A percentile compares a stretch with the other conserved stretches of the same genome.
These are phyloP conservation scores for Mycena capillaripes DNA, from an alignment of 768 basidiomycete genomes.

Conservation along the genomic window DNA sequence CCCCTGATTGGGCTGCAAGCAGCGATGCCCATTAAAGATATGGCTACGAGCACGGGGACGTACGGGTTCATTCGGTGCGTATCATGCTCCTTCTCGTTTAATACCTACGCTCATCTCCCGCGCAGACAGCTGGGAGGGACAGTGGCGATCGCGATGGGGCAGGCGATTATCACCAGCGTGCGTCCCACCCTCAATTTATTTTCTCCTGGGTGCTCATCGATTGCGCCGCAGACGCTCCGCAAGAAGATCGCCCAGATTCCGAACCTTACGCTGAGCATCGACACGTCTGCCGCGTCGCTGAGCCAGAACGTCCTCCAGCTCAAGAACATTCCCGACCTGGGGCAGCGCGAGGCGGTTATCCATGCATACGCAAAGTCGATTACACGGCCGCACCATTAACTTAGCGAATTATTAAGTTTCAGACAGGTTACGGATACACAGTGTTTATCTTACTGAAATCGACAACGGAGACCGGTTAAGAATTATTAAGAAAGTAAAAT, in stretches of 20 bases:
- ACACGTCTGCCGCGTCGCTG: constrained; percentile 58
- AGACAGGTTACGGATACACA: no score
- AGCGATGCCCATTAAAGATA: constrained; percentile 89
- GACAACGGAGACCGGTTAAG: no score
- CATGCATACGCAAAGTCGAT: constrained; percentile 77
- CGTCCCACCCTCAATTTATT: constrained; percentile 27
- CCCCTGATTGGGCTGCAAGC: constrained; percentile 85
- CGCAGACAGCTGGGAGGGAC: constrained; percentile 80
- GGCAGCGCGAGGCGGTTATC: constrained; percentile 62
- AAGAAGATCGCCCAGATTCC: constrained; percentile 55
- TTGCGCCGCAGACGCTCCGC: constrained; percentile 49
- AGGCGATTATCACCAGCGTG: constrained; percentile 77
- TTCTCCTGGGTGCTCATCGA: not conserved
- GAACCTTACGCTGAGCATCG: constrained; percentile 48
- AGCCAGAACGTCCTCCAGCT: constrained; percentile 62
- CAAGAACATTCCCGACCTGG: constrained; percentile 64
- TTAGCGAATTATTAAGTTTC: no score
- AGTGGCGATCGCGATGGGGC: constrained; percentile 80
- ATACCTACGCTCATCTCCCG: constrained; percentile 4
- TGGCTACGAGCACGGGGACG: constrained; percentile 84
- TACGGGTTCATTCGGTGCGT: constrained; percentile 78
- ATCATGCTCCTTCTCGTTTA: not conserved
- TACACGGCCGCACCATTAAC: no score
- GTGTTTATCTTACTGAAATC: no score
- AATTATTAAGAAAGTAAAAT: no score